Percentiles rank a stretch among this genome's conserved stretches.
Evolutionary conservation across 306 rosid species (phyloP).

Genomic region (Pterocarpus macrocarpus): DNA sequence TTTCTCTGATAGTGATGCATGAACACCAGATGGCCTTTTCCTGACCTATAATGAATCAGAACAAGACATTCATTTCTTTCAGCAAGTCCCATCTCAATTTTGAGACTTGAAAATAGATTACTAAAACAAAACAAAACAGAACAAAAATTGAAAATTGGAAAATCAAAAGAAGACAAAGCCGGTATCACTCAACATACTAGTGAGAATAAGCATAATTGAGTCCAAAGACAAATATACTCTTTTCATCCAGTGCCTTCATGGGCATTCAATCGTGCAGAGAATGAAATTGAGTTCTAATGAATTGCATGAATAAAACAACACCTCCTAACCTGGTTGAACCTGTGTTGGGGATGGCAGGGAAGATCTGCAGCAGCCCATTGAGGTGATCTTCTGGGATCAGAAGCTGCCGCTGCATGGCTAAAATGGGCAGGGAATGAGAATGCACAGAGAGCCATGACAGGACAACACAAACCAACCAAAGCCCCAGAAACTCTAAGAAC

Average conservation of each 20-base stretch:
- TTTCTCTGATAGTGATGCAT: conserved; percentile 74
- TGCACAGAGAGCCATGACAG: conserved; percentile 73
- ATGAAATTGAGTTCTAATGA: conserved; percentile 18
- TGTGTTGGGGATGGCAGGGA: conserved; percentile 47
- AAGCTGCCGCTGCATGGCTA: conserved; percentile 44
- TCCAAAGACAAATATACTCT: background rate
- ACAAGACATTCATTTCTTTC: conserved; percentile 46
- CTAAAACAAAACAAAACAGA: background rate
- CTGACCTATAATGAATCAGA: conserved; percentile 58
- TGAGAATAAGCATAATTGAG: background rate
- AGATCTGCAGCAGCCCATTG: conserved; percentile 52
- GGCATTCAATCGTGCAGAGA: conserved; percentile 25
- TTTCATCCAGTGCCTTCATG: background rate
- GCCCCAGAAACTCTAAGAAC: too few species aligned
- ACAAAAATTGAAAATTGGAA: background rate
- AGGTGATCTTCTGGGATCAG: conserved; percentile 52
- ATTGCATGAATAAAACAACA: background rate
- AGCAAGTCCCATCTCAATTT: conserved; percentile 32
- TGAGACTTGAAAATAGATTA: conserved; percentile 9
- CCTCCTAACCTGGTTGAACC: conserved; percentile 62
- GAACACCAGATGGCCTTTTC: conserved; percentile 62
- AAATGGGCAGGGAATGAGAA: conserved; percentile 62
- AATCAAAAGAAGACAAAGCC: conserved; percentile 17
- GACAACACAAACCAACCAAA: conserved; percentile 11
- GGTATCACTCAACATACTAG: background rate